Evolutionary conservation across 2,329 filamentous ascomycete genomes (phyloP).

Genomic region (Fulvia fulva): DNA sequence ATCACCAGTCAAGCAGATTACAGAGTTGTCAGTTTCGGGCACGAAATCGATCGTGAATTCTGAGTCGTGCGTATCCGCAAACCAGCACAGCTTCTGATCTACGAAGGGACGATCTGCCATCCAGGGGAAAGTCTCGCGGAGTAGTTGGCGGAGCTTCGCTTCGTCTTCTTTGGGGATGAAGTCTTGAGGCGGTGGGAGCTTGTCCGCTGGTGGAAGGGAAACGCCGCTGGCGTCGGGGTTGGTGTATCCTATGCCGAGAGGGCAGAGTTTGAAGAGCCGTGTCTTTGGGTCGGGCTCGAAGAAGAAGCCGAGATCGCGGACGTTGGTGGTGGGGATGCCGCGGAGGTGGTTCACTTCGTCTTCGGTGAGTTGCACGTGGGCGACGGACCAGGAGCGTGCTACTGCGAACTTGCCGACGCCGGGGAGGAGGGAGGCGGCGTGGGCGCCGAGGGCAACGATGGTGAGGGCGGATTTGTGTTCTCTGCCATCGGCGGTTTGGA

Average conservation of each 20-base stretch:
- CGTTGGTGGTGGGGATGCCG: slow-evolving; percentile 59
- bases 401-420: slow-evolving; percentile 49
- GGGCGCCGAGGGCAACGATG: slow-evolving; percentile 53
- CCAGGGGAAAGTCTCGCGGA: slow-evolving; percentile 51
- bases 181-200: slow-evolving; percentile 39
- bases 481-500: slow-evolving; percentile 39
- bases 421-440: slow-evolving; percentile 47
- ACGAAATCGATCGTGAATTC: slow-evolving; percentile 60
- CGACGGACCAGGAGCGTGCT: slow-evolving; percentile 58
- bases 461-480: slow-evolving; percentile 40
- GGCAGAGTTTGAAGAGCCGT: slow-evolving; percentile 57
- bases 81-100: slow-evolving; percentile 58
- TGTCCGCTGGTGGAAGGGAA: slow-evolving; percentile 42
- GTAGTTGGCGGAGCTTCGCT: slow-evolving; percentile 47
- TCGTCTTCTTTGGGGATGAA: slow-evolving; percentile 56
- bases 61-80: slow-evolving; percentile 57
- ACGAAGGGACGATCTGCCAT: slow-evolving; percentile 56
- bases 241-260: slow-evolving; percentile 54
- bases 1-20: slow-evolving; percentile 54
- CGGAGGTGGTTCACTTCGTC: slow-evolving; percentile 52
- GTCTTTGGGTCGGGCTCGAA: slow-evolving; percentile 61
- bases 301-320: slow-evolving; percentile 61
- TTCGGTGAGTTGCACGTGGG: slow-evolving; percentile 55
- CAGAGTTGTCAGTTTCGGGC: slow-evolving; percentile 44
- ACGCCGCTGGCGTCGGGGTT: slow-evolving; percentile 47